Conservation (phyloP, 768 basidiomycete species). For the Macrolepiota albuminosa region DNA sequence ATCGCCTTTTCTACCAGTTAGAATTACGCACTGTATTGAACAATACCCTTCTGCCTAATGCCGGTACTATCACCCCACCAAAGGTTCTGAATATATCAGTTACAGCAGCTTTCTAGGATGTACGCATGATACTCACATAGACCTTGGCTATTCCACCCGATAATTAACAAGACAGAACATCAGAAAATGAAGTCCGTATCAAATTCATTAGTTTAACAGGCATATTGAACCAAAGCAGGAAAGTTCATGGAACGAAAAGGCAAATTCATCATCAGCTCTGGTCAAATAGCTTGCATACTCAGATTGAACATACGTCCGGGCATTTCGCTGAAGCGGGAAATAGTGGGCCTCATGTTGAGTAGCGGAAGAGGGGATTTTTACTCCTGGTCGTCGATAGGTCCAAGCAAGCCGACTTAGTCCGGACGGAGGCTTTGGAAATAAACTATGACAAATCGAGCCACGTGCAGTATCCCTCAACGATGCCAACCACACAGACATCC, state of each 20-base stretch:
- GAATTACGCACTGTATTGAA: slow-evolving; percentile 70
- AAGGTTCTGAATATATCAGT: slow-evolving; percentile 48
- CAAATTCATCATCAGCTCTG: neutral
- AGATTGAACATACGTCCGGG: slow-evolving; percentile 62
- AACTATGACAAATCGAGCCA: slow-evolving; percentile 25
- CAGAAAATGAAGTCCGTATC: neutral
- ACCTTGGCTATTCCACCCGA: slow-evolving; percentile 51
- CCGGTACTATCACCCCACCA: slow-evolving; percentile 87
- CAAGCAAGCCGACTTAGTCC: slow-evolving; percentile 17
- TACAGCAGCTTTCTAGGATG: neutral
- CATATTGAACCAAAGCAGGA: neutral
- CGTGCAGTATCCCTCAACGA: slow-evolving; percentile 4
- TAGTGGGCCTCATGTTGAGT: slow-evolving; percentile 56
- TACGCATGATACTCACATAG: slow-evolving; percentile 55
- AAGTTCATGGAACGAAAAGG: neutral
- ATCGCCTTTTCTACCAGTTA: neutral
- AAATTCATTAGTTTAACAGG: neutral
- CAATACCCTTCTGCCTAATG: slow-evolving; percentile 67
- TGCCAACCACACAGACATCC: slow-evolving; percentile 36
- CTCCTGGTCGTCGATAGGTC: slow-evolving; percentile 13
- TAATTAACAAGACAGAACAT: neutral
- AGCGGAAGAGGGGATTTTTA: slow-evolving; percentile 10
- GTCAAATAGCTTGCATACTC: neutral
- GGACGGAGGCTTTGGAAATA: slow-evolving; percentile 16
- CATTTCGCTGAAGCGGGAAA: slow-evolving; percentile 66